Base-by-base conservation (phyloP, 2,329 filamentous ascomycete genomes). In the Fusarium dlaminii region DNA sequence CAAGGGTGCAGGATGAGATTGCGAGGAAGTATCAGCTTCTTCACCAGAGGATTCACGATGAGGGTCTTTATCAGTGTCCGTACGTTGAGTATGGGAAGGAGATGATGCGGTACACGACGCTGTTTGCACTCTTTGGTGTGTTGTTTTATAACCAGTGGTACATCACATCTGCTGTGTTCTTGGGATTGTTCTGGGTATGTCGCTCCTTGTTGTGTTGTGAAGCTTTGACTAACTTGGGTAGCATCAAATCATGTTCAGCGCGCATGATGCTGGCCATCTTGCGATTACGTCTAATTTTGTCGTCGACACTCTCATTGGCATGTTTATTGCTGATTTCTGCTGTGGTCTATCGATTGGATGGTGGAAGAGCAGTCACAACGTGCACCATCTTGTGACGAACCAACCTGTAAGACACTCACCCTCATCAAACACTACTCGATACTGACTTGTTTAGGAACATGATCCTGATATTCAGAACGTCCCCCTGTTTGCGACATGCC, bases 321-420 rank as follows among this genome's bases (percentile, higher is more conserved):
- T 90, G 67, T 90, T 91, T 75, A 84, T 92, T 40, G 90, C 88
- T 51, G 89, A 92, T 77, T 90, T 91, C 75, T 89, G 89, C 83
- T 91, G 90, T 71, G 90, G 90, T 40, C 83, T 92, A 24, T 91
- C 89, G 7, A 89, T 92, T 61, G 90, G 90, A 24, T 92, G 90
- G 90, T 92, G 90, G 90, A 92, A 92, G 83, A 88, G 88, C 76
- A 91, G 87, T 59, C 90, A 92, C 83, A 92, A 92, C 63, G 89
- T 92, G 7, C 90, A 92, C 79, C 90, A 92, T 74, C 85, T 92
- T 7, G 83, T 92, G 63, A 92, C 90, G 48, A 92, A 92, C 83
- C 85, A 87, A 75, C 89, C 90, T 5, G 84, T 86, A 75, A 68
- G 81, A 77, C n/a, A 22, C 30, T 3, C 51, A 2, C 30, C 30